Conservation (phyloP, 768 basidiomycete genomes). For the Imleria badia region DNA sequence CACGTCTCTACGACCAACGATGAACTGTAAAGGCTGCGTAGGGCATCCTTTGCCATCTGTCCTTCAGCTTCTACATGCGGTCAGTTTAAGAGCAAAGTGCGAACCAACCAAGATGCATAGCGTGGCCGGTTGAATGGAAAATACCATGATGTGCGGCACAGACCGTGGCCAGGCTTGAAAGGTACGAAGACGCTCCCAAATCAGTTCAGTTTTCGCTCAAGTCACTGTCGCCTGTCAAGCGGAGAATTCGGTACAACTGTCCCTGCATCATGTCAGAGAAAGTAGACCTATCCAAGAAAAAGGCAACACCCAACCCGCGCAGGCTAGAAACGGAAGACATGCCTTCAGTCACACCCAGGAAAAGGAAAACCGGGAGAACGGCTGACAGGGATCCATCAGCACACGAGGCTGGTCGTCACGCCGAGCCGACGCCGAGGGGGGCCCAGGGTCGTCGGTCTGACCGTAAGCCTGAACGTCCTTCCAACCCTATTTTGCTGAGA, state of each 20-base stretch:
- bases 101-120: neutral
- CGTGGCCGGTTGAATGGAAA: neutral
- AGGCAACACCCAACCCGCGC: slow-evolving; percentile 11
- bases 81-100: neutral
- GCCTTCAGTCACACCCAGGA: slow-evolving; percentile 19
- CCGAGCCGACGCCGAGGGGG: slow-evolving; percentile 16
- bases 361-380: slow-evolving; percentile 27
- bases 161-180: slow-evolving; percentile 15
- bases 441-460: slow-evolving; percentile 30
- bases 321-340: slow-evolving; percentile 18
- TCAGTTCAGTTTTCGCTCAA: slow-evolving; percentile 16
- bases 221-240: slow-evolving; percentile 16
- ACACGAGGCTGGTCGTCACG: slow-evolving; percentile 16
- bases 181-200: slow-evolving; percentile 27
- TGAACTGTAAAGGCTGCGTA: neutral
- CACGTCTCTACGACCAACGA: neutral
- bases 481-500: slow-evolving; percentile 9
- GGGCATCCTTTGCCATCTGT: neutral
- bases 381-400: slow-evolving; percentile 10
- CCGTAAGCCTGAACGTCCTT: slow-evolving; percentile 17
- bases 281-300: slow-evolving; percentile 23
- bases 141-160: slow-evolving; percentile 14
- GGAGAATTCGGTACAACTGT: slow-evolving; percentile 5
- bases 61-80: neutral
- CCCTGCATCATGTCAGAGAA: slow-evolving; percentile 29